These are phyloP conservation scores for Lactifluus hygrophoroides DNA, from an alignment of 768 basidiomycete genomes.

Conservation along the genomic window DNA sequence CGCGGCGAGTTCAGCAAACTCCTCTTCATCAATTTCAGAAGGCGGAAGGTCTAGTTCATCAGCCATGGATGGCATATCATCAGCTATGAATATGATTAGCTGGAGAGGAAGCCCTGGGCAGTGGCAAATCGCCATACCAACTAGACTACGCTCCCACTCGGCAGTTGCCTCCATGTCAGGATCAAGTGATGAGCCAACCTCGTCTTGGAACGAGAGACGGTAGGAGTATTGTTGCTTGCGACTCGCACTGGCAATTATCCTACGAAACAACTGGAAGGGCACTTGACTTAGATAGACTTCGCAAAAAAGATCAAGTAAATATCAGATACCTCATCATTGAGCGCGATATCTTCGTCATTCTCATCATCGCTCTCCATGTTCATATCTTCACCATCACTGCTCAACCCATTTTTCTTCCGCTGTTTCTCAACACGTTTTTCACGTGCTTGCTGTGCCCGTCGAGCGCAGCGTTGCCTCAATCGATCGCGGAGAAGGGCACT, in stretches of 20 bases:
- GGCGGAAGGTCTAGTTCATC: conserved; percentile 1
- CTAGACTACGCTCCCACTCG: conserved; percentile 52
- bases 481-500: conserved; percentile 21
- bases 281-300: background rate
- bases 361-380: conserved; percentile 17
- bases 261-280: conserved; percentile 47
- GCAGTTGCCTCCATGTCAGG: conserved; percentile 58
- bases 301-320: background rate
- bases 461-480: conserved; percentile 22
- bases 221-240: conserved; percentile 45
- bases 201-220: conserved; percentile 52
- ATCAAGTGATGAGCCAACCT: conserved; percentile 72
- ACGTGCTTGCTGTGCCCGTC: conserved; percentile 20
- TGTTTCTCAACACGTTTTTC: conserved; percentile 14
- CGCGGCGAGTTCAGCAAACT: conserved; percentile 49
- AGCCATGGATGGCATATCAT: background rate
- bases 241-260: conserved; percentile 51
- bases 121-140: conserved; percentile 27
- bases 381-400: conserved; percentile 24
- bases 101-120: background rate
- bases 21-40: conserved; percentile 36
- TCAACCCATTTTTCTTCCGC: conserved; percentile 10
- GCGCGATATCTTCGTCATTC: conserved; percentile 10
- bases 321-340: conserved; percentile 24
- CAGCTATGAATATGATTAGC: background rate